These are phyloP conservation scores for Backusella circina DNA, from an alignment of 192 early-diverging fungal species.

Conservation along the genomic window DNA sequence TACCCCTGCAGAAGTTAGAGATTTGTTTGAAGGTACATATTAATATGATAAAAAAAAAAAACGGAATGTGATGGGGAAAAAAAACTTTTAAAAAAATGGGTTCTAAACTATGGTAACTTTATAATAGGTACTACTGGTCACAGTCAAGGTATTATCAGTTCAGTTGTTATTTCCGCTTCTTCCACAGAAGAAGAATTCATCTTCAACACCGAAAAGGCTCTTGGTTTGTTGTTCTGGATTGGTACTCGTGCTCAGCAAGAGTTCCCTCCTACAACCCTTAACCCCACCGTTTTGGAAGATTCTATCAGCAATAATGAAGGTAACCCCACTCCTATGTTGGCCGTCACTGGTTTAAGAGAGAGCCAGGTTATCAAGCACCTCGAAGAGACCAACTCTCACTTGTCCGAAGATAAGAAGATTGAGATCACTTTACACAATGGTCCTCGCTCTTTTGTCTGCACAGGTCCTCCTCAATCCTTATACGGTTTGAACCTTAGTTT, in stretches of 20 bases:
- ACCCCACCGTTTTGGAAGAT: constrained; percentile 87
- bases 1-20: constrained; percentile 55
- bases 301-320: constrained; percentile 88
- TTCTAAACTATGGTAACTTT: background rate
- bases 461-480: constrained; percentile 86
- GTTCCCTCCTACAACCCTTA: constrained; percentile 74
- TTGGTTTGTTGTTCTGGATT: constrained; percentile 79
- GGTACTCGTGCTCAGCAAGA: constrained; percentile 80
- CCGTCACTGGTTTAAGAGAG: constrained; percentile 78
- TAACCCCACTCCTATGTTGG: constrained; percentile 89
- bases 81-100: background rate
- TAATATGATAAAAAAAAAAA: background rate
- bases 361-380: constrained; percentile 82
- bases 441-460: constrained; percentile 83
- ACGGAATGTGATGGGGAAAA: background rate
- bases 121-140: constrained; percentile 73
- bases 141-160: constrained; percentile 86
- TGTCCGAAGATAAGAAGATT: constrained; percentile 80
- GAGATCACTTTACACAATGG: constrained; percentile 88
- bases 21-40: constrained; percentile 50
- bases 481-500: constrained; percentile 90
- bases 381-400: constrained; percentile 82
- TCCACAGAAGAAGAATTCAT: constrained; percentile 77
- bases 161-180: constrained; percentile 77
- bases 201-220: constrained; percentile 69